These are phyloP conservation scores for Suhomyces vadensis DNA, from an alignment of 805 yeast species.

Conservation along the genomic window DNA sequence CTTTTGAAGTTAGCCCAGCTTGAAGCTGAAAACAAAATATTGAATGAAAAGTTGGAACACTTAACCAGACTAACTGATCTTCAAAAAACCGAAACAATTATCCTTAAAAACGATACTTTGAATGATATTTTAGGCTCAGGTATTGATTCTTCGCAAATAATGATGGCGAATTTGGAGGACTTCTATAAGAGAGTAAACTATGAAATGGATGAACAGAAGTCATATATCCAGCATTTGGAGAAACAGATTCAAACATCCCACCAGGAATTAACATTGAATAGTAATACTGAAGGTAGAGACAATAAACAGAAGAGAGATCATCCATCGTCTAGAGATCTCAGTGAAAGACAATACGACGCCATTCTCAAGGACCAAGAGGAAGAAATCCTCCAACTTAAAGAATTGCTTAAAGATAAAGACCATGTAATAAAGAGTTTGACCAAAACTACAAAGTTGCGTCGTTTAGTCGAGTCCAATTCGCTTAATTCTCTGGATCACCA, in stretches of 20 bases:
- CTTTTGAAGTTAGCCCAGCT: slow-evolving; percentile 26
- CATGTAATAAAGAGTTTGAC: slow-evolving; percentile 73
- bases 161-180: slow-evolving; percentile 50
- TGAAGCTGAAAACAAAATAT: slow-evolving; percentile 61
- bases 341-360: slow-evolving; percentile 23
- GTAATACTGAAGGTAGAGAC: slow-evolving; percentile 1
- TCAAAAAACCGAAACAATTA: slow-evolving; percentile 55
- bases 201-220: slow-evolving; percentile 59
- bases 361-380: slow-evolving; percentile 59
- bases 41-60: slow-evolving; percentile 71
- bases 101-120: slow-evolving; percentile 58
- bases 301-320: slow-evolving; percentile 6
- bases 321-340: slow-evolving; percentile 9
- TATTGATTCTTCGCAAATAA: slow-evolving; percentile 38
- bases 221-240: slow-evolving; percentile 62
- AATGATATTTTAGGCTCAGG: slow-evolving; percentile 56
- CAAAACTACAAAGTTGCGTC: slow-evolving; percentile 60
- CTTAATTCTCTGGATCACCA: slow-evolving; percentile 8
- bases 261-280: slow-evolving; percentile 15
- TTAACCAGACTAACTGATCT: slow-evolving; percentile 63
- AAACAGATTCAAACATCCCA: slow-evolving; percentile 41
- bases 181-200: slow-evolving; percentile 47
- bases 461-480: slow-evolving; percentile 39
- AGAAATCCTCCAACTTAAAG: slow-evolving; percentile 65
- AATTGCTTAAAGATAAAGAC: slow-evolving; percentile 68